Percentiles rank a stretch among this genome's conserved stretches.
Evolutionary conservation across 805 yeast species (phyloP).

Genomic region (Candida ficus): DNA sequence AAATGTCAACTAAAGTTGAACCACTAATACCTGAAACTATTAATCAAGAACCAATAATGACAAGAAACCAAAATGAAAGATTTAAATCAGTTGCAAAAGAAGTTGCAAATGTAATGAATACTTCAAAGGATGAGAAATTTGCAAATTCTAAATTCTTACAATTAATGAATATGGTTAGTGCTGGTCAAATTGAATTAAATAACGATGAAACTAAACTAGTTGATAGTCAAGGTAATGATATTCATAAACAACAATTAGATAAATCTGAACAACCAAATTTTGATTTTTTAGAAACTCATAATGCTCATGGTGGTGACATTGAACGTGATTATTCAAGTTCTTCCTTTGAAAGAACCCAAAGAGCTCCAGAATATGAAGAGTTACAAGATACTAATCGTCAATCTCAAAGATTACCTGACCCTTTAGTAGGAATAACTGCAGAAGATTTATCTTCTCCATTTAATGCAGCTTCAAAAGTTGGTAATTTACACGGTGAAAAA

Average conservation of each 20-base stretch:
- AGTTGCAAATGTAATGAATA: slow-evolving; percentile 22
- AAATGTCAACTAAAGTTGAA: background rate
- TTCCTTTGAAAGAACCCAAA: slow-evolving; percentile 9
- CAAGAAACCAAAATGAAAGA: slow-evolving; percentile 11
- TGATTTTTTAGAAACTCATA: slow-evolving; percentile 2
- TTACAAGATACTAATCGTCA: slow-evolving; percentile 3
- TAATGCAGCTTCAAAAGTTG: slow-evolving; percentile 20
- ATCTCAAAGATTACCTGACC: slow-evolving; percentile 21
- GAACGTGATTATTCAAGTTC: background rate
- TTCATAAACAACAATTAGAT: slow-evolving; percentile 14
- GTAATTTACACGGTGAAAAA: slow-evolving; percentile 12
- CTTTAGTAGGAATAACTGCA: slow-evolving; percentile 19
- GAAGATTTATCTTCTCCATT: slow-evolving; percentile 21
- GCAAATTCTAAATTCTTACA: slow-evolving; percentile 23
- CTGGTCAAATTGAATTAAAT: slow-evolving; percentile 21
- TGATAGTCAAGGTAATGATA: slow-evolving; percentile 22
- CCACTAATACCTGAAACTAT: no score
- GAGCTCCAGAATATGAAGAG: slow-evolving; percentile 7
- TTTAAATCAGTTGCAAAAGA: slow-evolving; percentile 24
- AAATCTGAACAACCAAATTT: slow-evolving; percentile 7
- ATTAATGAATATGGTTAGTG: slow-evolving; percentile 21
- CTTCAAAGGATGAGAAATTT: slow-evolving; percentile 17
- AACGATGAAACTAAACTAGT: slow-evolving; percentile 22
- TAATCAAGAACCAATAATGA: slow-evolving; percentile 1
- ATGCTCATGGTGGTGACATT: slow-evolving; percentile 8